Evolutionary conservation across 768 basidiomycete species (phyloP), one percentile per base, ranked within the genome.

Genomic region (Termitomyces sp.): DNA sequence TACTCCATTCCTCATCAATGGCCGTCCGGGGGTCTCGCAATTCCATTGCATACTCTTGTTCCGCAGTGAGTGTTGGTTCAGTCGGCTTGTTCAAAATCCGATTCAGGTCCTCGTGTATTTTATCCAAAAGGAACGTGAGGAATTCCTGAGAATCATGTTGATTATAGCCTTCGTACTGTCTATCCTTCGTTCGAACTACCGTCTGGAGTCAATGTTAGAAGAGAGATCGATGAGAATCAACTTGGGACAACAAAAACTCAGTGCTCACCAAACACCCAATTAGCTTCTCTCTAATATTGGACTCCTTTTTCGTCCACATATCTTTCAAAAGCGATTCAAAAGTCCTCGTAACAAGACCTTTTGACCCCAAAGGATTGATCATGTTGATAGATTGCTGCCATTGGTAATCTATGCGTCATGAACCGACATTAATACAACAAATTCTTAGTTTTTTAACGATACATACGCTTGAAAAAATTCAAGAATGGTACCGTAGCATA

Each of bases 141-240:
- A 98, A 97, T 72, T 99, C 96, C 71, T 98, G 97, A 22, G 94
- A 94, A 71, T 99, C 96, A 65, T 99, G 96, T 69, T 99, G 96
- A 63, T 94, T 88, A 16, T 85, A 80, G 2, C 92, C 92, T 35
- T 83, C 81, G 70, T 96, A 97, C 68, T 92, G 89, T 18, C 20
- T 11, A 46, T 55, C 54, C 28, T 28, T 32, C 8, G 28, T 8
- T 40, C 58, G 58, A 33, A 59, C 35, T 20, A 55, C 30, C 7
- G 13, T 35, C 54, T 59, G 28, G 2, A 38, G 16, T 28, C 11
- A 44, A 3, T 4, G 40, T 33, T 24, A 4, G 20, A 20, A 18
- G 16, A 35, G 16, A 22, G 16, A 8, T 13, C 24, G 10, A 32
- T 54, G 32, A 44, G 14, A 33, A 30, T 44, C 2, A 14, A 4